Conservation (phyloP, 768 basidiomycete species). For the Russula abietina region DNA sequence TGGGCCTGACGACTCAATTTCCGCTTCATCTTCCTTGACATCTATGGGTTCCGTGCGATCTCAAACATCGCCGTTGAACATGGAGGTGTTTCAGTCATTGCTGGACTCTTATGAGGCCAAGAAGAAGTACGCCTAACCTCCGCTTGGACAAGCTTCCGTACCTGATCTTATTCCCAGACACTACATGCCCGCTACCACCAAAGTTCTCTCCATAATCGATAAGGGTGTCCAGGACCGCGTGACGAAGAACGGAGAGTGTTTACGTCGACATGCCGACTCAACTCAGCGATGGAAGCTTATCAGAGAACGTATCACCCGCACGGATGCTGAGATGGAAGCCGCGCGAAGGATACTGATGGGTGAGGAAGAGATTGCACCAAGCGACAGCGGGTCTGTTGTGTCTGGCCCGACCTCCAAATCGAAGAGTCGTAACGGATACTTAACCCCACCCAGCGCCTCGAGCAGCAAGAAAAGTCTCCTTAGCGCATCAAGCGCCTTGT, state of each 20-base stretch:
- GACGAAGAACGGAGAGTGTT: conserved; percentile 94
- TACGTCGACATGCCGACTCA: conserved; percentile 85
- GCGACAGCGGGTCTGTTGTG: conserved; percentile 65
- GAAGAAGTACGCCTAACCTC: conserved; percentile 59
- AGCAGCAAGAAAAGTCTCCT: conserved; percentile 36
- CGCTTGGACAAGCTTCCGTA: not conserved
- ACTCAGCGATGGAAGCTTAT: conserved; percentile 79
- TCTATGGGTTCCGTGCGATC: conserved; percentile 38
- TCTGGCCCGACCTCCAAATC: conserved; percentile 47
- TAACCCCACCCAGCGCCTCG: conserved; percentile 53
- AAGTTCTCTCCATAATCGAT: conserved; percentile 89
- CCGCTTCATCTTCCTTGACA: conserved; percentile 35
- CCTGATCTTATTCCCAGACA: conserved; percentile 47
- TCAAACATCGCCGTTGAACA: conserved; percentile 47
- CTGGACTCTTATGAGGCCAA: conserved; percentile 79
- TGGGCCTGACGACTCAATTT: conserved; percentile 42
- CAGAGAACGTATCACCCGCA: conserved; percentile 70
- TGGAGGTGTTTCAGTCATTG: conserved; percentile 60
- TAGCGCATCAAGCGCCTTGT: conserved; percentile 49
- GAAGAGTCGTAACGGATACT: conserved; percentile 48
- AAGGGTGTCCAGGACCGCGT: conserved; percentile 90
- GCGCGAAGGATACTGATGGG: conserved; percentile 52
- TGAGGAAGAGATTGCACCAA: conserved; percentile 45
- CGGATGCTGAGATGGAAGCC: conserved; percentile 76
- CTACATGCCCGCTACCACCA: conserved; percentile 89